Conservation (phyloP, 2,329 filamentous ascomycete genomes). For the Fusarium equiseti region DNA sequence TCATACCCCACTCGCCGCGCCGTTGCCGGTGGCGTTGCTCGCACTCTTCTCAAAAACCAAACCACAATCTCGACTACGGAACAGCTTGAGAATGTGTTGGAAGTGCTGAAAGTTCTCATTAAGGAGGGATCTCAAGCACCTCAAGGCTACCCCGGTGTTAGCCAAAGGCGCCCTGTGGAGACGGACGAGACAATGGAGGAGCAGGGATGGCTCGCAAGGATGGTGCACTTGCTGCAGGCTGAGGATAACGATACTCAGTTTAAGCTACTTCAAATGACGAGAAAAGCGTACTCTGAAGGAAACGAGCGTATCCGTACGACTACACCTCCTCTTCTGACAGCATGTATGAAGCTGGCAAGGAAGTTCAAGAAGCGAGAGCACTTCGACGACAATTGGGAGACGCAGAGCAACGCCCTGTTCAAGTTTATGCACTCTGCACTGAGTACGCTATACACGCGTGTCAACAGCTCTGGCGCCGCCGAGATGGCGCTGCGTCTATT, state of each 20-base stretch:
- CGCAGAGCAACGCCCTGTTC: slow-evolving; percentile 81
- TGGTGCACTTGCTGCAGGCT: slow-evolving; percentile 87
- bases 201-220: slow-evolving; percentile 94
- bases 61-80: slow-evolving; percentile 81
- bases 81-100: slow-evolving; percentile 88
- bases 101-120: slow-evolving; percentile 90
- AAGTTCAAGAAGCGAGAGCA: slow-evolving; percentile 93
- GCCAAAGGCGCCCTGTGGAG: slow-evolving; percentile 80
- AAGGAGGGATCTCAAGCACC: slow-evolving; percentile 89
- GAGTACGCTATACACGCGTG: slow-evolving; percentile 87
- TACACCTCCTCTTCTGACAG: slow-evolving; percentile 90
- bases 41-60: slow-evolving; percentile 83
- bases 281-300: slow-evolving; percentile 89
- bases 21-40: slow-evolving; percentile 88
- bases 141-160: slow-evolving; percentile 84
- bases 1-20: slow-evolving; percentile 92
- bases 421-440: slow-evolving; percentile 95
- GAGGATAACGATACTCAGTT: slow-evolving; percentile 94
- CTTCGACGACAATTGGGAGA: slow-evolving; percentile 74
- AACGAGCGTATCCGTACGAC: slow-evolving; percentile 97
- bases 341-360: slow-evolving; percentile 88
- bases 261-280: slow-evolving; percentile 87
- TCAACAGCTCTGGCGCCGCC: slow-evolving; percentile 80
- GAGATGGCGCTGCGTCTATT: slow-evolving; percentile 92
- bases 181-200: slow-evolving; percentile 98